Conservation (phyloP, 768 basidiomycete genomes). For the Boletus huronensis region DNA sequence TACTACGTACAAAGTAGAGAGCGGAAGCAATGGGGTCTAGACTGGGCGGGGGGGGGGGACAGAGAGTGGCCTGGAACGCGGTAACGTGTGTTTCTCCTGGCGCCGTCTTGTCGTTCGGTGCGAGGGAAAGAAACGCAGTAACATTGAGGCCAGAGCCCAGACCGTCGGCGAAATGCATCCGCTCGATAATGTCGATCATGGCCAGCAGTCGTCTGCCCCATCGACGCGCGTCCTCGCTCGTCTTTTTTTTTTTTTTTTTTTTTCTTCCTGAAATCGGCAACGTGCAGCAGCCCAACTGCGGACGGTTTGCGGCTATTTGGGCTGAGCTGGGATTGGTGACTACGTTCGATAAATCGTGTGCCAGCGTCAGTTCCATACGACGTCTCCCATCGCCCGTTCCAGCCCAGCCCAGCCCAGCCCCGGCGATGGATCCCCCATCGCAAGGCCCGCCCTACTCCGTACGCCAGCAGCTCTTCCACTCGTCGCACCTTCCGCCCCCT, state of each 20-base stretch:
- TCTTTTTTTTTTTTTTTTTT: background rate
- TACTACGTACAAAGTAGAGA: background rate
- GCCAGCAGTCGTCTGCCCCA: conserved; percentile 9
- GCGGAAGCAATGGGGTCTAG: conserved; percentile 13
- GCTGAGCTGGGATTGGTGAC: conserved; percentile 14
- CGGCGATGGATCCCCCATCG: conserved; percentile 28
- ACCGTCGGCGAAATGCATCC: conserved; percentile 21
- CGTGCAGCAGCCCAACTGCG: background rate
- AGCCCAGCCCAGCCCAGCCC: conserved; percentile 10
- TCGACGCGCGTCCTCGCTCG: background rate
- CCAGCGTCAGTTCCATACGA: conserved; percentile 1
- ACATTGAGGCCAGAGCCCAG: conserved; percentile 18
- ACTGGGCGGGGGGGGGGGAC: conserved; percentile 9
- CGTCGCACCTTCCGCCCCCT: conserved; percentile 43
- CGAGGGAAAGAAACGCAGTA: conserved; percentile 14
- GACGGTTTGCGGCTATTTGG: conserved; percentile 29
- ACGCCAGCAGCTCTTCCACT: conserved; percentile 38
- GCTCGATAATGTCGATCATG: conserved; percentile 26
- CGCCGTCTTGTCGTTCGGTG: conserved; percentile 21
- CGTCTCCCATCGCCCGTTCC: background rate
- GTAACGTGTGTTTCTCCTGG: conserved; percentile 22
- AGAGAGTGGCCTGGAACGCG: conserved; percentile 3
- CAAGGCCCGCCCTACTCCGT: conserved; percentile 30
- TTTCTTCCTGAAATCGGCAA: background rate
- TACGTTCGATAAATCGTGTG: conserved; percentile 25